Evolutionary conservation across 2,329 filamentous ascomycete species (phyloP).

Genomic region (Xenosphaeropsis pyriputrescens): DNA sequence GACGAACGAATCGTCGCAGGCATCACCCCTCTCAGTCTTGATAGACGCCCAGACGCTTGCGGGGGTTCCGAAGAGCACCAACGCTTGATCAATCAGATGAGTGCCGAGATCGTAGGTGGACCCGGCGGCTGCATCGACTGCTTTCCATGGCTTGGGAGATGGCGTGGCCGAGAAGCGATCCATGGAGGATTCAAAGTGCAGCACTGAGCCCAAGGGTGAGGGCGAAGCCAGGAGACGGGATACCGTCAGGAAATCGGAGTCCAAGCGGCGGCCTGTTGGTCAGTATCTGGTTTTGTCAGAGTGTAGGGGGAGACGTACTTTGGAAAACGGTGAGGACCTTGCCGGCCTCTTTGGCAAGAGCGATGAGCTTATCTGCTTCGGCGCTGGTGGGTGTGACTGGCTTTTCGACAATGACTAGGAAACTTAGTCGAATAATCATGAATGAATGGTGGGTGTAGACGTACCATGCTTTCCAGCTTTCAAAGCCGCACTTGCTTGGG

Average conservation of each 20-base stretch:
- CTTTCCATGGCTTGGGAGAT: too few species aligned
- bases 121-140: too few species aligned
- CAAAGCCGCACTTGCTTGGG: slow-evolving; percentile 18
- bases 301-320: slow-evolving; percentile 5
- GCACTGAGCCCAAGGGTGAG: too few species aligned
- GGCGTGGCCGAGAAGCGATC: too few species aligned
- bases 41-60: slow-evolving; percentile 16
- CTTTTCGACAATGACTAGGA: slow-evolving; percentile 22
- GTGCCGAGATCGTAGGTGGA: slow-evolving; percentile 16
- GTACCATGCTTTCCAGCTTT: slow-evolving; percentile 21
- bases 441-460: background rate
- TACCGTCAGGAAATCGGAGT: too few species aligned
- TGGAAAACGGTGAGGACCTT: slow-evolving; percentile 22
- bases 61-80: slow-evolving; percentile 21
- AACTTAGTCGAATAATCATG: background rate
- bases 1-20: slow-evolving; percentile 19
- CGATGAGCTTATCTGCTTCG: slow-evolving; percentile 20
- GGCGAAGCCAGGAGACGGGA: too few species aligned
- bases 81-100: slow-evolving; percentile 23
- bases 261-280: too few species aligned
- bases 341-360: slow-evolving; percentile 13
- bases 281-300: too few species aligned
- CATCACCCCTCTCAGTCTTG: slow-evolving; percentile 10
- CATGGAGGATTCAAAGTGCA: too few species aligned
- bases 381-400: slow-evolving; percentile 18